phyloP scores from a whole-genome alignment of 2,329 filamentous ascomycete species.

The Delphinella strobiligena region DNA sequence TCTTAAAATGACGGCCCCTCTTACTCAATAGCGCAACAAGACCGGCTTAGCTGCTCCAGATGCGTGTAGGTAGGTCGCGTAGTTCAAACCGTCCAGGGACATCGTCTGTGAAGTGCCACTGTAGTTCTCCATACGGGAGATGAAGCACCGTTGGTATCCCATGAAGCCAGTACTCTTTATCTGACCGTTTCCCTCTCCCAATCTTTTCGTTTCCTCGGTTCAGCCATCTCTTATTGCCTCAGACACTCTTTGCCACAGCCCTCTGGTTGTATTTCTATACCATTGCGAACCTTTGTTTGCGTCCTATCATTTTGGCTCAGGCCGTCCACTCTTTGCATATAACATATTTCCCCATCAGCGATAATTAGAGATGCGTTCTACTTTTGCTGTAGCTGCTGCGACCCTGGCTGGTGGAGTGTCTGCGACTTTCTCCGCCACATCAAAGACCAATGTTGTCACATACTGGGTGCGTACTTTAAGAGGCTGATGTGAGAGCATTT shows the following conservation, averaged over 20 bases:
- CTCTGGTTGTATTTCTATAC: constrained; percentile 5
- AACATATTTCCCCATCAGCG: constrained; percentile 11
- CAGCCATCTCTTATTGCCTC: constrained; percentile 1
- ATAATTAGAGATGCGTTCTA: constrained; percentile 10
- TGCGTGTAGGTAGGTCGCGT: too few relatives aligned
- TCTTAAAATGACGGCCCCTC: too few relatives aligned
- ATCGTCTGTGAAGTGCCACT: background rate
- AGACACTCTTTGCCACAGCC: constrained; percentile 2
- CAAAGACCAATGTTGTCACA: constrained; percentile 38
- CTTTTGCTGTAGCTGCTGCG: constrained; percentile 23
- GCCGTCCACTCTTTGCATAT: constrained; percentile 25
- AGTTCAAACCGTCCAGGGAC: background rate
- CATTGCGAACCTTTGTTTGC: constrained; percentile 29
- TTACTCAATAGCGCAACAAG: too few relatives aligned
- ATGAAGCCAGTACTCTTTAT: constrained; percentile 3
- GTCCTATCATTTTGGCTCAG: constrained; percentile 41
- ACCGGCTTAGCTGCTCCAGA: too few relatives aligned
- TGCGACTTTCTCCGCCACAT: constrained; percentile 28
- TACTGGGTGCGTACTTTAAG: constrained; percentile 33
- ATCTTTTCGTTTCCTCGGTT: background rate
- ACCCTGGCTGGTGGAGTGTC: constrained; percentile 23
- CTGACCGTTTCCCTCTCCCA: constrained; percentile 7
- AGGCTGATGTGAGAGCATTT: constrained; percentile 9
- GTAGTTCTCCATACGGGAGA: constrained; percentile 4
- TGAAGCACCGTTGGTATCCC: background rate